Evolutionary conservation across 352 stramenopile genomes (phyloP), one percentile per base, ranked within the genome.

Genomic region (Globisporangium barbulae): DNA sequence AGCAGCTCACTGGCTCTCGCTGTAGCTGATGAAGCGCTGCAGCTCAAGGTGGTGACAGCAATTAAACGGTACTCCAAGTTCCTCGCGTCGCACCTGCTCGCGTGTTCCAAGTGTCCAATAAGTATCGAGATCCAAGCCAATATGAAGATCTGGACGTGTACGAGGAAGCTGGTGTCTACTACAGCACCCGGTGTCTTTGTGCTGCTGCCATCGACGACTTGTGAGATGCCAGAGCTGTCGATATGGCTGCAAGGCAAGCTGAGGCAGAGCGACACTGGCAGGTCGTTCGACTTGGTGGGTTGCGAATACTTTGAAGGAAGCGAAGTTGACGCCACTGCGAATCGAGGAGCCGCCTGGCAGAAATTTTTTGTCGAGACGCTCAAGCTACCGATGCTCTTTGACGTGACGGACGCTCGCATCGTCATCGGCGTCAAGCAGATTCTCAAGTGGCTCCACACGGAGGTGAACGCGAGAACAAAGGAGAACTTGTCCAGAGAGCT

Each of bases 391-490:
- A 22, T 76, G 21, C 31, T 89, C 10, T 65, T 89, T 35, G 75
- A 78, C 41, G 63, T 64, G 2, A 21, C n/a, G 9, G 59, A 81
- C 33, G 7, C 31, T 5, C 63, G 58, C 28, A 68, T 67, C 5
- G 55, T 64, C n/a, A 33, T 64, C 58, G 72, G 62, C 7, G 59
- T 85, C 21, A 48, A 68, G 8, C 50, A 76, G 13, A 28, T 86
- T 10, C 63, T 90, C 21, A 58, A 72, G 59, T 90, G 78, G 84
- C 71, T 90, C 33, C 64, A 78, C 39, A 33, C 21, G 3, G 84
- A 91, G 22, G 7, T 64, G 22, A 59, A 81, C 44, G 8, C 61
- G 5, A 30, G 42, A 4, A 17, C 72, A 3, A 89, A 83, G 33
- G 65, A 69, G 9, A 67, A 21, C 0, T 59, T 90, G n/a, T 91